Percentiles rank a stretch among this genome's conserved stretches.
These are phyloP conservation scores for Helotiales sp. DNA, from an alignment of 2,329 filamentous ascomycete species.

Conservation along the genomic window DNA sequence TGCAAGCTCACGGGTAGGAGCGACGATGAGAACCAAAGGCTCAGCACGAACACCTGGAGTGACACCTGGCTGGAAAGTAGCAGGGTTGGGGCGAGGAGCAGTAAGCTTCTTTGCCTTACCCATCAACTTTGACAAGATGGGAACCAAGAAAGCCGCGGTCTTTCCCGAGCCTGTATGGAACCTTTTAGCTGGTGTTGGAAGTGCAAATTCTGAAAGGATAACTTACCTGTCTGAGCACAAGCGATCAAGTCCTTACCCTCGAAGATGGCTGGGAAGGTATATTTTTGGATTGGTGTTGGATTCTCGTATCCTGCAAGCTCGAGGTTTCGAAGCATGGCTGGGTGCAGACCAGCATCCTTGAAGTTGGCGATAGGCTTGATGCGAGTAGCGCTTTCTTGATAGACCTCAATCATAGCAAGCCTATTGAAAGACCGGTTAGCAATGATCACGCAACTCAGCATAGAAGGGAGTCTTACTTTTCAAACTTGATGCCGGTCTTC, in stretches of 20 bases:
- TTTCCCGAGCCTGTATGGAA: conserved; percentile 78
- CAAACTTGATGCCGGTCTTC: conserved; percentile 61
- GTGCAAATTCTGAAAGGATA: conserved; percentile 10
- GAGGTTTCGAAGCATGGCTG: conserved; percentile 78
- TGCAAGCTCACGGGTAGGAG: conserved; percentile 85
- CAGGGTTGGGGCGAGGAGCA: conserved; percentile 70
- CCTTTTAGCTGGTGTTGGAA: background rate
- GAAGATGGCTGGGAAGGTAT: conserved; percentile 77
- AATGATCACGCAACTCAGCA: background rate
- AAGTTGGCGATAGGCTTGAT: conserved; percentile 60
- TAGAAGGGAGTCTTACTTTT: conserved; percentile 48
- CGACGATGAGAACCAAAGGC: conserved; percentile 82
- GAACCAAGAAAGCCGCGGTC: conserved; percentile 89
- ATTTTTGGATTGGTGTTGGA: conserved; percentile 87
- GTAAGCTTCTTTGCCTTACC: conserved; percentile 90
- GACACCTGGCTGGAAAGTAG: conserved; percentile 50
- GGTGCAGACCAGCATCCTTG: conserved; percentile 78
- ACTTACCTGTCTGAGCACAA: conserved; percentile 88
- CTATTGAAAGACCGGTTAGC: conserved; percentile 39
- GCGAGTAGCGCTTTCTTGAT: conserved; percentile 55
- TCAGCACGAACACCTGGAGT: conserved; percentile 66
- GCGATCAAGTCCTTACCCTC: conserved; percentile 80
- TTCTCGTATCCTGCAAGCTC: conserved; percentile 66
- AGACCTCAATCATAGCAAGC: conserved; percentile 54
- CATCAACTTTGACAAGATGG: conserved; percentile 88